A percentile compares a stretch with the other conserved stretches of the same genome.
phyloP scores from a whole-genome alignment of 2,329 filamentous ascomycete species.

The Arthrinium puccinioides region DNA sequence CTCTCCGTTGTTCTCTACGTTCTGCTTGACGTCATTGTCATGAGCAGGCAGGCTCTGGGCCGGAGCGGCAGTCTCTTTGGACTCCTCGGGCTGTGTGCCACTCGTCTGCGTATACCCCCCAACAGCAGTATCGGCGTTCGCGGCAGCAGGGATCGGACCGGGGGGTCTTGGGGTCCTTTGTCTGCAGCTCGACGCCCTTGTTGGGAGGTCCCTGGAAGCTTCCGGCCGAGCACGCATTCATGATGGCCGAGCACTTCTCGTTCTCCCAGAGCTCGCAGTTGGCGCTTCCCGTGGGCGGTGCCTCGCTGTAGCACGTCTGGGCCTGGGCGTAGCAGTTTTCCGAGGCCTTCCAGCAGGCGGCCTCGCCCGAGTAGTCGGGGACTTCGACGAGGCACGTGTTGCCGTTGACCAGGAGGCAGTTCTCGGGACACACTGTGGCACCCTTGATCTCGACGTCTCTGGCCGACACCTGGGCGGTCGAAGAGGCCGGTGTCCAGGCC shows the following conservation, averaged over 20 bases:
- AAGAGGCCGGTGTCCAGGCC: constrained; percentile 30
- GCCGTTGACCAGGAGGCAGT: constrained; percentile 57
- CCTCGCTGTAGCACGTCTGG: constrained; percentile 49
- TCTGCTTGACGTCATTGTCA: no score
- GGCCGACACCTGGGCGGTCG: constrained; percentile 19
- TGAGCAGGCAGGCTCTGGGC: no score
- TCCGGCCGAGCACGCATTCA: constrained; percentile 32
- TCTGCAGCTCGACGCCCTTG: constrained; percentile 27
- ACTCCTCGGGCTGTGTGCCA: no score
- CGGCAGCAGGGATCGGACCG: no score
- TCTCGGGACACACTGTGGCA: constrained; percentile 44
- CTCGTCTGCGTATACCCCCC: no score
- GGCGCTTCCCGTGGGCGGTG: constrained; percentile 50
- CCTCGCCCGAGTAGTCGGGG: constrained; percentile 43
- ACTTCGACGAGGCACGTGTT: constrained; percentile 68
- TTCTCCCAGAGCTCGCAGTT: constrained; percentile 56
- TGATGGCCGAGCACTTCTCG: constrained; percentile 47
- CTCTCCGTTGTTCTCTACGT: no score
- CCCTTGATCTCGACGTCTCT: constrained; percentile 22
- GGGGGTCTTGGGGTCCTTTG: no score
- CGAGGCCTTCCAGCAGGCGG: constrained; percentile 52
- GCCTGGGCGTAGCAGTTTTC: constrained; percentile 52
- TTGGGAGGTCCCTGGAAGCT: constrained; percentile 41
- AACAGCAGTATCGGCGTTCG: no score
- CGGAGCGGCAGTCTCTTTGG: no score